Evolutionary conservation across 257 asterid species (phyloP).

Genomic region (Galeopsis tetrahit): DNA sequence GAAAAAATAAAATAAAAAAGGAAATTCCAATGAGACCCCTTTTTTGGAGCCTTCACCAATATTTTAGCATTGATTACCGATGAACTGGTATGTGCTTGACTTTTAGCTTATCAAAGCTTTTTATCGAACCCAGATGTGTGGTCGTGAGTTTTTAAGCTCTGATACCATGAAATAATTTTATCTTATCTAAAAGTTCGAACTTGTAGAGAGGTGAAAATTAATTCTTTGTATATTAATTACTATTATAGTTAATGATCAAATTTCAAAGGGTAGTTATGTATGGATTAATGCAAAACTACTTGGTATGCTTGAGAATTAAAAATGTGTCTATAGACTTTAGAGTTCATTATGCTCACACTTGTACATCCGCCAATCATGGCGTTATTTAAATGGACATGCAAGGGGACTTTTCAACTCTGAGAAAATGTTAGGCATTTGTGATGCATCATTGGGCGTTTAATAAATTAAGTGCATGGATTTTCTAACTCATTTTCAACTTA

Average conservation of each 20-base stretch:
- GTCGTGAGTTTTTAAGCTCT: background rate
- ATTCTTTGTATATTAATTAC: too few relatives aligned
- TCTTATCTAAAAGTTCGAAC: too few relatives aligned
- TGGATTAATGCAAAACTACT: too few relatives aligned
- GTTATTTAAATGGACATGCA: background rate
- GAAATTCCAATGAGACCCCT: background rate
- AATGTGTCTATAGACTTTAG: too few relatives aligned
- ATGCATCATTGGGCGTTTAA: background rate
- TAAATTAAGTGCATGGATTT: too few relatives aligned
- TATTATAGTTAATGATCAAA: background rate
- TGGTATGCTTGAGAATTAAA: too few relatives aligned
- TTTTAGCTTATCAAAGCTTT: conserved; percentile 4
- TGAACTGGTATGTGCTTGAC: conserved; percentile 14
- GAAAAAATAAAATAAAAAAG: too few relatives aligned
- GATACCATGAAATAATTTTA: too few relatives aligned
- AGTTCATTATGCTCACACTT: background rate
- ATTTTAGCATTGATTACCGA: conserved; percentile 10
- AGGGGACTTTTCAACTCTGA: background rate
- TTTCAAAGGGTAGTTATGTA: background rate
- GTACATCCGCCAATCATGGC: conserved; percentile 20
- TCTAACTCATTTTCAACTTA: background rate
- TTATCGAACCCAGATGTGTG: background rate
- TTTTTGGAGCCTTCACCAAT: background rate
- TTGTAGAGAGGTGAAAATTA: too few relatives aligned
- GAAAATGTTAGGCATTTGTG: conserved; percentile 4